Percentiles rank a stretch among this genome's conserved stretches.
These are phyloP conservation scores for Kurtzmaniella quercitrusa DNA, from an alignment of 1,139 yeast genomes.

Conservation along the genomic window DNA sequence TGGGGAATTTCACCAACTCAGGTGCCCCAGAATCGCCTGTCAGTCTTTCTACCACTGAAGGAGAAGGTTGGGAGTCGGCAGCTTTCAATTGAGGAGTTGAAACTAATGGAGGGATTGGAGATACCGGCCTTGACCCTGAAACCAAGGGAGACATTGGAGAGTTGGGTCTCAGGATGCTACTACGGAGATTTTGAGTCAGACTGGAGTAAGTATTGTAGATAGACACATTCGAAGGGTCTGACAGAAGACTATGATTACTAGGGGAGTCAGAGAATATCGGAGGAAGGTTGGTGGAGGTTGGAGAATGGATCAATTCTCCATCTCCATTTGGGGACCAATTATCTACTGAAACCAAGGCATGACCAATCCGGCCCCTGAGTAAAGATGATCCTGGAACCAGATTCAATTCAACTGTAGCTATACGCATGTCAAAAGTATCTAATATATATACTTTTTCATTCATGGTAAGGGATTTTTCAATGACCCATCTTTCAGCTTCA, in stretches of 20 bases:
- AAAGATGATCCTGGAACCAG: slow-evolving; percentile 11
- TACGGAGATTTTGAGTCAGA: not conserved
- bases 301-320: not conserved
- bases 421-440: slow-evolving; percentile 28
- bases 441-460: slow-evolving; percentile 37
- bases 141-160: not conserved
- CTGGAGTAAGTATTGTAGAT: not conserved
- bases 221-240: not conserved
- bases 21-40: not conserved
- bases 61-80: not conserved
- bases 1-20: too few relatives aligned
- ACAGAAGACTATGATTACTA: slow-evolving; percentile 1
- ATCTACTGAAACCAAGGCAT: slow-evolving; percentile 12
- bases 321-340: not conserved
- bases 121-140: not conserved
- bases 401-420: slow-evolving; percentile 26
- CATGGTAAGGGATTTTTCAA: slow-evolving; percentile 26
- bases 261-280: slow-evolving; percentile 1
- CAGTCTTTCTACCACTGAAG: not conserved
- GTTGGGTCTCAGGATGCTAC: not conserved
- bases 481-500: slow-evolving; percentile 32
- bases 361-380: slow-evolving; percentile 22
- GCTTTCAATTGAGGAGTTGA: slow-evolving; percentile 4
- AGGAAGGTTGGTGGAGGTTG: not conserved
- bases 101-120: slow-evolving; percentile 2